Base-by-base conservation (phyloP, 2,329 filamentous ascomycete species). In the Xylogone sp. region DNA sequence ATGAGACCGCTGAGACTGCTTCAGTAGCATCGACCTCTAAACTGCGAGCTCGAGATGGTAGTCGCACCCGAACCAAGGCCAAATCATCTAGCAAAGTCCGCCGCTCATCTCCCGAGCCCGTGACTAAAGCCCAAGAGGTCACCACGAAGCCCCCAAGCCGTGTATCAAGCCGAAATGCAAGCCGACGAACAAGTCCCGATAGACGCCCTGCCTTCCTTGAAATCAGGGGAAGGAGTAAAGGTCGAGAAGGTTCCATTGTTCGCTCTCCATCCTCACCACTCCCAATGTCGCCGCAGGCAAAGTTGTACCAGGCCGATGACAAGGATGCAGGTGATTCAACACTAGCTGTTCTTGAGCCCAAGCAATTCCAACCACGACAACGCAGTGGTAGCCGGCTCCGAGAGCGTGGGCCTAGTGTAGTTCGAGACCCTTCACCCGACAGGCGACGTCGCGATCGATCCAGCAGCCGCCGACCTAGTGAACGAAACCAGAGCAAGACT, bases 211-310 rank as follows among this genome's bases (percentile, higher is more conserved):
- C 56, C 16, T 49, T 58, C 21, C 62, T 80, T 24, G 75, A 81
- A 6, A 67, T 75, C 8, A 80, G 87, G 46, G 87, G 86, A 2
- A 78, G 87, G 56, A 87, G 84, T 62, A 71, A 77, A 45, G 78
- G 77, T 16, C 78, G 84, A n/a, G 75, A 75, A 18, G 78, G 75
- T 2, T 82, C 82, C n/a, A 65, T 71, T 2, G 71, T 79, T 43
- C 77, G 84, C 46, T 96, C 91, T 1, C 91, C 92, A 1, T 87
- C 88, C 0, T 93, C 90, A 1, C 90, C 92, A 1, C 72, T 91
- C 20, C 88, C 90, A 3, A 86, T 93, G 75, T 83, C 87, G 13
- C 73, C 76, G 5, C 73, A 78, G 2, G 81, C 77, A 19, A 77
- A 75, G 18, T 74, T 75, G 16, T 70, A 78, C 51, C 73, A 77